Evolutionary conservation across 306 rosid species (phyloP), one percentile per base, ranked within the genome.

Genomic region (Chamaecrista fasciculata): DNA sequence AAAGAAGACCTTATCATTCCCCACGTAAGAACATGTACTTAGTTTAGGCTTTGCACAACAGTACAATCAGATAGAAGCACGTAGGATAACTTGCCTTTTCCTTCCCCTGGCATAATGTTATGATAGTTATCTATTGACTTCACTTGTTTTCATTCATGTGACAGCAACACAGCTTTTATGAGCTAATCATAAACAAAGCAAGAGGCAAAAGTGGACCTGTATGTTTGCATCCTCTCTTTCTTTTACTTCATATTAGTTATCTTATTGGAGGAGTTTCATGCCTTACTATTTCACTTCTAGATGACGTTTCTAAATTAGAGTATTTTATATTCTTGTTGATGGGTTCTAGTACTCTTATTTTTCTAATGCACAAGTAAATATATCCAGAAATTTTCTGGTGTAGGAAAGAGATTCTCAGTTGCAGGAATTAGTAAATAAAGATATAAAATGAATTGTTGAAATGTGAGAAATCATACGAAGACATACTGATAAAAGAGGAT

Each of bases 191-290:
- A 39, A 94, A 94, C 89, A 90, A 88, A 78, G 98, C 97, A 2
- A 83, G 99, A 82, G 99, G 99, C 8, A 94, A 94, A 73, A 91
- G 97, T 86, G 97, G 99, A 71, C 99, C 96, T 33, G 99, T 94
- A 88, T 74, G 78, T 82, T 66, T 24, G 40, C 63, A 46, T 26
- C 50, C 47, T 44, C 33, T 47, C 37, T 71, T 18, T 4, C 19
- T 58, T 53, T 46, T 70, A 20, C 58, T 61, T 69, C 11, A 11
- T 40, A 49, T 62, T 58, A 24, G 16, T 67, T 73, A 37, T 59
- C 56, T 66, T 48, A 47, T 1, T 0, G 8, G 26, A 79, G 72
- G 25, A 51, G 43, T 10, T n/a, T 55, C 52, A 21, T 60, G 19
- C 3, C n/a, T 56, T 19, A 49, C 47, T 21, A 58, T 33, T 34